phyloP scores from a whole-genome alignment of 805 yeast species.

The Kockiozyma suomiensis region DNA sequence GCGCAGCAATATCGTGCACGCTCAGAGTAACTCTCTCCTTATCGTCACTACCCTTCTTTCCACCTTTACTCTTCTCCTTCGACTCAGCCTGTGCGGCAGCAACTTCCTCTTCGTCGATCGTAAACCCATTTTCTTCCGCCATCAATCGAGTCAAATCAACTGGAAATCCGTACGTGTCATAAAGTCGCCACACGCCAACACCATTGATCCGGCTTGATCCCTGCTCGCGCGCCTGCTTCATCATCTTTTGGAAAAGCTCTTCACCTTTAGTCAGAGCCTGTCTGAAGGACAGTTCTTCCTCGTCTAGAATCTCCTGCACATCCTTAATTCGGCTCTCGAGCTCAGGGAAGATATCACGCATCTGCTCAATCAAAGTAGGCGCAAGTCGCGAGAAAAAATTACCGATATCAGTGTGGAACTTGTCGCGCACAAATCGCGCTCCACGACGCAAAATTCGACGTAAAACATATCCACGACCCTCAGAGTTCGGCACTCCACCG shows the following conservation, averaged over 20 bases:
- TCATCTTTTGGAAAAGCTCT: slow-evolving; percentile 91
- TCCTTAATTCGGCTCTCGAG: slow-evolving; percentile 68
- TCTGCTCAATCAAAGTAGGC: slow-evolving; percentile 89
- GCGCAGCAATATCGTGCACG: slow-evolving; percentile 81
- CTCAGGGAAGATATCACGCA: slow-evolving; percentile 89
- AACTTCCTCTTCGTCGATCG: slow-evolving; percentile 88
- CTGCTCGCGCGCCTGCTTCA: slow-evolving; percentile 74
- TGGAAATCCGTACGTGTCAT: slow-evolving; percentile 99
- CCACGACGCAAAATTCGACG: slow-evolving; percentile 98
- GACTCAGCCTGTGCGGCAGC: slow-evolving; percentile 88
- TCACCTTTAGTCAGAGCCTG: slow-evolving; percentile 98
- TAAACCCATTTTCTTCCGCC: slow-evolving; percentile 97
- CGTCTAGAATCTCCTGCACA: slow-evolving; percentile 87
- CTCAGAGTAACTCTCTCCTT: slow-evolving; percentile 74
- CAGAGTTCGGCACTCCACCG: slow-evolving; percentile 99
- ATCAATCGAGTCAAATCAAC: slow-evolving; percentile 95
- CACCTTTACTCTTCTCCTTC: slow-evolving; percentile 92
- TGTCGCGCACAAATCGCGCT: slow-evolving; percentile 93
- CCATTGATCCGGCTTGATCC: slow-evolving; percentile 81
- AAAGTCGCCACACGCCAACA: slow-evolving; percentile 96
- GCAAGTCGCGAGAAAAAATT: slow-evolving; percentile 88
- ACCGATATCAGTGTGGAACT: slow-evolving; percentile 94
- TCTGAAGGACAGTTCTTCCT: slow-evolving; percentile 93
- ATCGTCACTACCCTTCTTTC: slow-evolving; percentile 60
- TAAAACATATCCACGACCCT: slow-evolving; percentile 97